These are phyloP conservation scores for Malassezia japonica DNA, from an alignment of 1,284 basidiomycete species.

Conservation along the genomic window DNA sequence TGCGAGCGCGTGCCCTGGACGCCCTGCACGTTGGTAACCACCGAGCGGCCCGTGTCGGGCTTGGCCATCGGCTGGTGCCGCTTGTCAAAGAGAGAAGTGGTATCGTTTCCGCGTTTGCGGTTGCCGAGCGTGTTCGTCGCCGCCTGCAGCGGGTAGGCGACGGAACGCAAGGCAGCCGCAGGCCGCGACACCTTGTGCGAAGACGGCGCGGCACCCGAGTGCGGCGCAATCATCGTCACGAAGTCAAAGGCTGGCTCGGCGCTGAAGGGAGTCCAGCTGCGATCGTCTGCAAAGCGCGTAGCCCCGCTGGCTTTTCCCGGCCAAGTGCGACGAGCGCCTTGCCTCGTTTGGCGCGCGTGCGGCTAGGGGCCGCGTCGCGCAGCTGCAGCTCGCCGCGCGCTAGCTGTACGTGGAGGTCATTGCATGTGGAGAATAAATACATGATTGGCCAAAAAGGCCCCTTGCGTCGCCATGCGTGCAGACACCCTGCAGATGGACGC, in stretches of 20 bases:
- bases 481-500: background rate
- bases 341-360: conserved; percentile 2
- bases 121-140: conserved; percentile 15
- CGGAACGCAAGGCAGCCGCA: conserved; percentile 12
- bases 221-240: background rate
- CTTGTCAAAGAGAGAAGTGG: conserved; percentile 1
- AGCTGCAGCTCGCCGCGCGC: background rate
- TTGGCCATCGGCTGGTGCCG: background rate
- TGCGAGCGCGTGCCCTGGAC: background rate
- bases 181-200: conserved; percentile 11
- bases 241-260: background rate
- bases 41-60: background rate
- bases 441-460: background rate
- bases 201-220: background rate
- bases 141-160: conserved; percentile 13
- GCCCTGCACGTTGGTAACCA: background rate
- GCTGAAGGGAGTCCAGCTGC: too few relatives aligned
- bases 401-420: background rate
- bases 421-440: background rate
- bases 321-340: too few relatives aligned
- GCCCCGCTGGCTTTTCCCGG: too few relatives aligned
- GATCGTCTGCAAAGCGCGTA: too few relatives aligned
- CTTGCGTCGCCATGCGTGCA: background rate
- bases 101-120: conserved; percentile 8
- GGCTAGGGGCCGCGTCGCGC: background rate